Evolutionary conservation across 306 rosid species (phyloP), one percentile per base, ranked within the genome.

Genomic region (Alnus glutinosa): DNA sequence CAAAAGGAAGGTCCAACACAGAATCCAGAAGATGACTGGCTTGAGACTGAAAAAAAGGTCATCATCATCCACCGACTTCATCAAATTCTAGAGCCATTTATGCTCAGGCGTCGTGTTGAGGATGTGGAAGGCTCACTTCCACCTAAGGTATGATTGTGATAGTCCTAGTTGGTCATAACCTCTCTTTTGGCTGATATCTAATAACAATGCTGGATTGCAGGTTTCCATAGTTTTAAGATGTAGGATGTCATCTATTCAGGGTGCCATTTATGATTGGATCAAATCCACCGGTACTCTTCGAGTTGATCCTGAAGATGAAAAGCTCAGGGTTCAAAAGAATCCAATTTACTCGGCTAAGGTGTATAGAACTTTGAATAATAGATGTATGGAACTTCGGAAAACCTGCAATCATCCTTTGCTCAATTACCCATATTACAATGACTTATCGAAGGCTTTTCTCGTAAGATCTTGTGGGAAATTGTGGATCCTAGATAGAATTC

Each of bases 61-160:
- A 95, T 95, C 86, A 90, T 91, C 49, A 95, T 95, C 79, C 97
- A 95, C 74, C 92, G 98, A n/a, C 98, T 95, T 80, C 98, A 95
- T 87, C 97, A 95, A 86, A 95, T 95, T 89, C 93, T 95, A 55
- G 98, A 95, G 87, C 98, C 98, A 77, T 95, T 95, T 85, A 95
- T 95, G 98, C 97, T 95, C 30, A 88, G 98, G 86, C 98, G 98
- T 32, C 98, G 98, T 46, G 98, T 95, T 77, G 98, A 95, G 84
- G 98, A 95, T 55, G 98, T 95, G 51, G 98, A 95, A 91, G 98
- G 98, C 79, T 93, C 98, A 50, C 90, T 94, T 77, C 98, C 98
- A 9, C 90, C 97, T 7, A 95, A 95, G 97, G 98, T 92, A 80
- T 83, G 83, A 49, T 69, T 88, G 44, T 79, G 61, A 73, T 76